A percentile compares a stretch with the other conserved stretches of the same genome.
These are phyloP conservation scores for Anisodus tanguticus DNA, from an alignment of 257 asterid species.

Conservation along the genomic window DNA sequence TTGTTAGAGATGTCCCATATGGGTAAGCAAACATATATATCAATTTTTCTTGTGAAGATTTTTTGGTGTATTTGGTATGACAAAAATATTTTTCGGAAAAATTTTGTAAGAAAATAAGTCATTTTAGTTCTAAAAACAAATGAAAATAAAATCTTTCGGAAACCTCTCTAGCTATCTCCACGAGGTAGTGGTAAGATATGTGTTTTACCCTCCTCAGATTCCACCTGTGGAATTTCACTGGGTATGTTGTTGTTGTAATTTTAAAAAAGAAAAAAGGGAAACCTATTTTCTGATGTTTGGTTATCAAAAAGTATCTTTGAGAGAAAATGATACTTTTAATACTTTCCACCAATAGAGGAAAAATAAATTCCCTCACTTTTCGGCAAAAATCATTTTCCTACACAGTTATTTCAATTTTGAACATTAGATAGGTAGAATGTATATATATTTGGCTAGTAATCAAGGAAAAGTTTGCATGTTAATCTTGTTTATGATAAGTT, in stretches of 20 bases:
- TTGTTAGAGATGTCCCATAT: constrained; percentile 70
- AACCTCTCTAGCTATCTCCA: too few species aligned
- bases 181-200: too few species aligned
- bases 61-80: too few species aligned
- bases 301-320: not conserved
- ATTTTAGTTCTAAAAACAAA: too few species aligned
- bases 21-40: constrained; percentile 56
- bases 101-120: not conserved
- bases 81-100: not conserved
- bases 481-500: too few species aligned
- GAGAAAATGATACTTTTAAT: not conserved
- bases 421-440: too few species aligned
- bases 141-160: too few species aligned
- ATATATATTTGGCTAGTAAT: not conserved
- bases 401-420: not conserved
- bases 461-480: not conserved
- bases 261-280: too few species aligned
- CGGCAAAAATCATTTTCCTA: not conserved
- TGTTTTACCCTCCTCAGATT: too few species aligned
- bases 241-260: too few species aligned
- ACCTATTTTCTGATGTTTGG: not conserved
- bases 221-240: too few species aligned
- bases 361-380: not conserved
- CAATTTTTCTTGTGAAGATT: not conserved
- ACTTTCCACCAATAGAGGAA: not conserved